phyloP scores from a whole-genome alignment of 2,329 filamentous ascomycete species.

The Tolypocladium capitatum region DNA sequence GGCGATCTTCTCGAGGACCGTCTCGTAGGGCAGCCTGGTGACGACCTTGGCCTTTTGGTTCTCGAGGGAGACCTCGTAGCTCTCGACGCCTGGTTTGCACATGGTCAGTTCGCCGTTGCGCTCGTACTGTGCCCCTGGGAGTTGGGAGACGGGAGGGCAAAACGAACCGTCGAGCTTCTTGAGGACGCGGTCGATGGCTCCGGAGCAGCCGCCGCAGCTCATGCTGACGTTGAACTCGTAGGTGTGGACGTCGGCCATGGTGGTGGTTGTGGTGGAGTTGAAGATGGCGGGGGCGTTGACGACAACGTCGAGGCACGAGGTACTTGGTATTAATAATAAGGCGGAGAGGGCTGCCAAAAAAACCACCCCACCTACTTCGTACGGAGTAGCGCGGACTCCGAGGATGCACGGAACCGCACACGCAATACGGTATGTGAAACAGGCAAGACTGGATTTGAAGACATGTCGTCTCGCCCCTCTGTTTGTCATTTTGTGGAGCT shows the following conservation, averaged over 20 bases:
- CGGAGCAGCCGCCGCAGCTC: constrained; percentile 93
- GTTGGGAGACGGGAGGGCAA: neutral
- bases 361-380: too few relatives aligned
- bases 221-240: constrained; percentile 95
- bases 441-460: too few relatives aligned
- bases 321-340: too few relatives aligned
- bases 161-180: constrained; percentile 76
- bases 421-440: too few relatives aligned
- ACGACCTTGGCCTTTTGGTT: constrained; percentile 69
- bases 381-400: too few relatives aligned
- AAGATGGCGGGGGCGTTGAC: neutral
- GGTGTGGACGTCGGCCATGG: constrained; percentile 64
- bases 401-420: too few relatives aligned
- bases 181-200: constrained; percentile 81
- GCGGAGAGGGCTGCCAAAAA: too few relatives aligned
- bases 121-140: neutral
- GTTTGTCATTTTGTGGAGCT: too few relatives aligned
- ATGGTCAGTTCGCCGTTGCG: neutral
- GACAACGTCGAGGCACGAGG: neutral
- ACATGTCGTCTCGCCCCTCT: too few relatives aligned
- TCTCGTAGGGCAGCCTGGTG: constrained; percentile 62
- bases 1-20: constrained; percentile 74
- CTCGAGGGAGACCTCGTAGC: constrained; percentile 77
- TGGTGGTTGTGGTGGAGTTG: constrained; percentile 2
- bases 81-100: constrained; percentile 60